Conservation (phyloP, 805 yeast genomes). For the Wickerhamiella kurtzmanii region DNA sequence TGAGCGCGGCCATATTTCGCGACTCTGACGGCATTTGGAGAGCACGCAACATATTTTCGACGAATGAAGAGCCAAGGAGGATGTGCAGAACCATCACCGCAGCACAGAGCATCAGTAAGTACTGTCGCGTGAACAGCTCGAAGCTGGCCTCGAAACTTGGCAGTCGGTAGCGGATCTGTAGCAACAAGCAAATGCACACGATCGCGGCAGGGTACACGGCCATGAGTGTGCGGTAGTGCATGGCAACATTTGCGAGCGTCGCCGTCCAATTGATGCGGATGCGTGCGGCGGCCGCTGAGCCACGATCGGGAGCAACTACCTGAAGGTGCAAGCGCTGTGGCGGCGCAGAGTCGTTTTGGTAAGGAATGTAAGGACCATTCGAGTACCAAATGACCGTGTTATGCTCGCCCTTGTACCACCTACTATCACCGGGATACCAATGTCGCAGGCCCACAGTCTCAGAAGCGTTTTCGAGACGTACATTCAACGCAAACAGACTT, state of each 20-base stretch:
- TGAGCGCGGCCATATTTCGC: slow-evolving; percentile 17
- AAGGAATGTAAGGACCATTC: slow-evolving; percentile 18
- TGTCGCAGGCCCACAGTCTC: slow-evolving; percentile 11
- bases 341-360: slow-evolving; percentile 1
- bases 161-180: slow-evolving; percentile 36
- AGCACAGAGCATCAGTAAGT: slow-evolving; percentile 20
- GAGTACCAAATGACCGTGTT: slow-evolving; percentile 19
- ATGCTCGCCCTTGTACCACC: slow-evolving; percentile 12
- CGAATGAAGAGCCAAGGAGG: slow-evolving; percentile 18
- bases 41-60: slow-evolving; percentile 13
- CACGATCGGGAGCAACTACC: slow-evolving; percentile 1
- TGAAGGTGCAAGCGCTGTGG: slow-evolving; percentile 2
- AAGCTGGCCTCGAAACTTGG: slow-evolving; percentile 26
- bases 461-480: slow-evolving; percentile 5
- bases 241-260: slow-evolving; percentile 54
- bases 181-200: slow-evolving; percentile 35
- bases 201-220: slow-evolving; percentile 58
- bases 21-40: slow-evolving; percentile 22
- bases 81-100: slow-evolving; percentile 21
- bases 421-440: slow-evolving; percentile 14
- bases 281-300: slow-evolving; percentile 1
- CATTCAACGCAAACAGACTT: slow-evolving; percentile 13
- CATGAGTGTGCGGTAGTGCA: slow-evolving; percentile 64
- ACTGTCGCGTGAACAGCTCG: slow-evolving; percentile 23
- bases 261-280: slow-evolving; percentile 36